Conservation (phyloP, 2,329 filamentous ascomycete species). For the Talaromyces sp. region DNA sequence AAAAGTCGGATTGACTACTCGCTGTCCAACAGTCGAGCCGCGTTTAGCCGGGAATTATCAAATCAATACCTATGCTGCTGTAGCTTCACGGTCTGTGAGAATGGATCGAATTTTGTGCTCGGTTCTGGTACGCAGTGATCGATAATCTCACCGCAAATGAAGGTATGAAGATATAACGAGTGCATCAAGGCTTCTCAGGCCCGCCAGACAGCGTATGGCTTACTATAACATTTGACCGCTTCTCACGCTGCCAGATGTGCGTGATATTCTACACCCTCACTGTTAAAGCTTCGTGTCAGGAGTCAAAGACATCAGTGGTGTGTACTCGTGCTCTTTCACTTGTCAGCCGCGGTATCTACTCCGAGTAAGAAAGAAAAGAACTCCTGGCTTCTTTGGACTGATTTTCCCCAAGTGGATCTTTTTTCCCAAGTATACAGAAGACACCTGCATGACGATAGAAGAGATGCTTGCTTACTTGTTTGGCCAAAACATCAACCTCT, state of each 20-base stretch:
- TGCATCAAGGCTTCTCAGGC: no score
- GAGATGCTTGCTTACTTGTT: not conserved
- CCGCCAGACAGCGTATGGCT: no score
- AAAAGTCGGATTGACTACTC: not conserved
- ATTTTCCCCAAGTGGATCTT: not conserved
- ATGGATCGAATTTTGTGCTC: no score
- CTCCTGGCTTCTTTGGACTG: not conserved
- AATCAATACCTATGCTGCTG: no score
- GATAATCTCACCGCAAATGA: no score
- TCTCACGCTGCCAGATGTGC: no score
- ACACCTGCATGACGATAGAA: not conserved
- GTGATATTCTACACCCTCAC: no score
- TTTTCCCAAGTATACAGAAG: not conserved
- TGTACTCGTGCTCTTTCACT: not conserved
- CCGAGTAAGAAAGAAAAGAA: not conserved
- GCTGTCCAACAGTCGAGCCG: not conserved
- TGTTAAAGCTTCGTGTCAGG: not conserved
- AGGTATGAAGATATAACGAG: no score
- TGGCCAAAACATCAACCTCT: not conserved
- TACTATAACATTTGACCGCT: no score
- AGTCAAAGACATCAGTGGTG: not conserved
- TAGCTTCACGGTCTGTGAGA: no score
- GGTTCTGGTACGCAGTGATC: no score
- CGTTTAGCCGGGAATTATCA: not conserved
- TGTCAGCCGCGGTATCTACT: not conserved